Percentiles rank a stretch among this genome's conserved stretches.
Conservation (phyloP, 78 protist species). For the Trichosphaerium sp. region DNA sequence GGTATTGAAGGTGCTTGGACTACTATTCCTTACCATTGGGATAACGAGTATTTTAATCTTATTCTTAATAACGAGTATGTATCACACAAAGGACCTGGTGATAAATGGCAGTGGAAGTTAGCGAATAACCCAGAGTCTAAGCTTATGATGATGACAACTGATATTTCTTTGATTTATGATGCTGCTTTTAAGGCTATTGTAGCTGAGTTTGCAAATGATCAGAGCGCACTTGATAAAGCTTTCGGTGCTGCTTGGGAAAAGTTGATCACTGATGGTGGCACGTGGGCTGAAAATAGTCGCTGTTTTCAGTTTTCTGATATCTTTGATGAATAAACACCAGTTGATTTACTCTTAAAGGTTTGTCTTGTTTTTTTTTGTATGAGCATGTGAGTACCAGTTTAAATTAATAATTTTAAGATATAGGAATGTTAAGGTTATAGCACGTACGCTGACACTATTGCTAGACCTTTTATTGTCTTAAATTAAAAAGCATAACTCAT, state of each 20-base stretch:
- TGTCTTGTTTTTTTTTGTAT: no score
- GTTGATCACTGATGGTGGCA: constrained; percentile 30
- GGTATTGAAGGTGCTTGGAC: constrained; percentile 69
- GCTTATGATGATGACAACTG: constrained; percentile 23
- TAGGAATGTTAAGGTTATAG: no score
- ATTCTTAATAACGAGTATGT: constrained; percentile 10
- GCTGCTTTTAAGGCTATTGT: constrained; percentile 3
- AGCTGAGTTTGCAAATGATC: neutral
- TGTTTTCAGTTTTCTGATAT: no score
- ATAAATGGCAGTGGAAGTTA: constrained; percentile 8
- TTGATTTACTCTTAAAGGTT: no score
- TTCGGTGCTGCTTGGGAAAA: constrained; percentile 49
- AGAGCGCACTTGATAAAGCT: constrained; percentile 2
- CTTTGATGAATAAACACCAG: no score
- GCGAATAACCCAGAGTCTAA: neutral
- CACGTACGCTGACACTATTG: no score
- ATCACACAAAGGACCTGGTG: constrained; percentile 11
- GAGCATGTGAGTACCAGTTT: no score
- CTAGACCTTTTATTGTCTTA: no score
- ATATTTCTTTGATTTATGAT: constrained; percentile 18
- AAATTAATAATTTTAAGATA: no score
- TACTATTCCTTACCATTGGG: constrained; percentile 23
- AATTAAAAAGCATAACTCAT: no score
- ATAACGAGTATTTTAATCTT: constrained; percentile 8
- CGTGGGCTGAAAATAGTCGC: no score